Percentiles rank a stretch among this genome's conserved stretches.
Conservation (phyloP, 352 stramenopile species). For the Aphanomyces invadans region DNA sequence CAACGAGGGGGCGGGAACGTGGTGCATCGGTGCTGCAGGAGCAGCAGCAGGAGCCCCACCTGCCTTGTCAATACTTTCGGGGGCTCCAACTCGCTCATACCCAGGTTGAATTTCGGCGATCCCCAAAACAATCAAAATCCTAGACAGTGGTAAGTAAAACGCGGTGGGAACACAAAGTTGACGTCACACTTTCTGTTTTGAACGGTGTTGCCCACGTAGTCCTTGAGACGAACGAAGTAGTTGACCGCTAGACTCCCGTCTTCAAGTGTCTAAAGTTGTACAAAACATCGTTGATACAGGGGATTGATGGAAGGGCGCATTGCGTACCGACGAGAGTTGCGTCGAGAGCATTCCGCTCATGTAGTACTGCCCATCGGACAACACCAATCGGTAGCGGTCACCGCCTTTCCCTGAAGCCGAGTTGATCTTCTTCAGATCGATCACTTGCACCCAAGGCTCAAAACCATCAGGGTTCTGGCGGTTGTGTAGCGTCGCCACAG, state of each 20-base stretch:
- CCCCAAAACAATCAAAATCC: conserved; percentile 79
- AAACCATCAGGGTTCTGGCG: conserved; percentile 77
- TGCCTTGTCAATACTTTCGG: conserved; percentile 63
- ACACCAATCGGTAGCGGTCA: conserved; percentile 76
- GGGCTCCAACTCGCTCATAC: conserved; percentile 65
- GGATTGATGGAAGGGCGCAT: not conserved
- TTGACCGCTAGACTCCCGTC: conserved; percentile 73
- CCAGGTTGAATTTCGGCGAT: conserved; percentile 67
- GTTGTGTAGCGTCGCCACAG: conserved; percentile 80
- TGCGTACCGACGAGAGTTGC: conserved; percentile 59
- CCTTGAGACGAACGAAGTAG: conserved; percentile 79
- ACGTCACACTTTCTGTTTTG: conserved; percentile 65
- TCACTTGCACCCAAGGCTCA: conserved; percentile 81
- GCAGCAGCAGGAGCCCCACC: conserved; percentile 36
- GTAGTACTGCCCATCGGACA: conserved; percentile 71
- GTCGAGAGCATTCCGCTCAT: conserved; percentile 84
- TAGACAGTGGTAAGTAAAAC: conserved; percentile 21
- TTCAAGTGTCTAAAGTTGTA: conserved; percentile 48
- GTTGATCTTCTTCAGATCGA: conserved; percentile 85
- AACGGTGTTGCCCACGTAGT: conserved; percentile 77
- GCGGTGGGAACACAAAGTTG: not conserved
- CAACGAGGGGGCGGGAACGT: conserved; percentile 11
- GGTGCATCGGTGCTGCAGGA: conserved; percentile 14
- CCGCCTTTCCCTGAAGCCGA: conserved; percentile 57
- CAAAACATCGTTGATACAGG: not conserved